These are phyloP conservation scores for Harringtonia lauricola DNA, from an alignment of 2,329 filamentous ascomycete genomes.

Conservation along the genomic window DNA sequence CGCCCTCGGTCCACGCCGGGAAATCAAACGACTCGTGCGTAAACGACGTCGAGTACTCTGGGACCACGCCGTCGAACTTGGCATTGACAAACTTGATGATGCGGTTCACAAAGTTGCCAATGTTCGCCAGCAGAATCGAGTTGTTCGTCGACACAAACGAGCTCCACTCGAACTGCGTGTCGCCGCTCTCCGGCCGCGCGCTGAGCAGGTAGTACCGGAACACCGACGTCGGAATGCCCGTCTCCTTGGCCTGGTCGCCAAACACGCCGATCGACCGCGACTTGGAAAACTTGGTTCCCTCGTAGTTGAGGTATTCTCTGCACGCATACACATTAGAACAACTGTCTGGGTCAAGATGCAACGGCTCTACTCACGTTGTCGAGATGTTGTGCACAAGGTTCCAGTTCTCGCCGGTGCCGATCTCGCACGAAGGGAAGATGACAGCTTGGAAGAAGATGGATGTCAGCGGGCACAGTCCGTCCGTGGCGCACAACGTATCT, in stretches of 20 bases:
- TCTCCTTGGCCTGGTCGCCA: slow-evolving; percentile 79
- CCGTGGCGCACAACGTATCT: background rate
- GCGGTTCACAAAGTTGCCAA: slow-evolving; percentile 65
- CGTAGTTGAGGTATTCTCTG: slow-evolving; percentile 73
- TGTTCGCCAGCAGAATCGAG: slow-evolving; percentile 69
- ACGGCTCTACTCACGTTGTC: slow-evolving; percentile 40
- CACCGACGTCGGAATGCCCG: slow-evolving; percentile 74
- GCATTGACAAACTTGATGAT: slow-evolving; percentile 67
- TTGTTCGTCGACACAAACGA: slow-evolving; percentile 79
- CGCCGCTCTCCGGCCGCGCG: slow-evolving; percentile 72
- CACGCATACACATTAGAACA: background rate
- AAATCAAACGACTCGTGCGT: slow-evolving; percentile 36
- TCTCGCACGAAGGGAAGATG: slow-evolving; percentile 79
- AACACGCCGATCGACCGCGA: slow-evolving; percentile 85
- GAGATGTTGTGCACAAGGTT: slow-evolving; percentile 82
- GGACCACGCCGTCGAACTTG: slow-evolving; percentile 61
- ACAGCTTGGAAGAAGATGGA: slow-evolving; percentile 34
- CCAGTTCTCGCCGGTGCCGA: slow-evolving; percentile 79
- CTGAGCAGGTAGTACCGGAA: slow-evolving; percentile 89
- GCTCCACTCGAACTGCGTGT: slow-evolving; percentile 45
- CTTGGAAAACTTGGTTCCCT: slow-evolving; percentile 87
- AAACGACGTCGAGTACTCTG: slow-evolving; percentile 47
- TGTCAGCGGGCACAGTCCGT: too few species aligned
- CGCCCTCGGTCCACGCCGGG: slow-evolving; percentile 45
- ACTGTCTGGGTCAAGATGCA: too few species aligned